Conservation (phyloP, 2,329 filamentous ascomycete genomes). For the Ophiostoma angusticollis region DNA sequence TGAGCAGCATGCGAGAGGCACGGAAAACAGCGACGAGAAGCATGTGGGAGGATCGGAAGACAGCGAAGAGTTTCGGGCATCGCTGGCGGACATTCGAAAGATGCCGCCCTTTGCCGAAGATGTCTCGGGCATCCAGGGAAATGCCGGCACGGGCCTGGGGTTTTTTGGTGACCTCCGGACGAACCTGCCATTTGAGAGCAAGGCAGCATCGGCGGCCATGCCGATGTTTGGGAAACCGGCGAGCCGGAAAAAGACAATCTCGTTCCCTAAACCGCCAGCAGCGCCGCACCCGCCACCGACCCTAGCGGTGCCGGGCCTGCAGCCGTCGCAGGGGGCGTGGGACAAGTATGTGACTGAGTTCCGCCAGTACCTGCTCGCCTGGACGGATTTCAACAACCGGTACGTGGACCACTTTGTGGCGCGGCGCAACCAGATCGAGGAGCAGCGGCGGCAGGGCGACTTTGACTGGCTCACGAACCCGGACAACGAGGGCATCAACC, state of each 20-base stretch:
- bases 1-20: constrained; percentile 31
- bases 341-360: constrained; percentile 41
- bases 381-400: constrained; percentile 36
- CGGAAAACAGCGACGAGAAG: constrained; percentile 39
- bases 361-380: constrained; percentile 38
- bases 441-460: constrained; percentile 28
- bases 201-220: constrained; percentile 20
- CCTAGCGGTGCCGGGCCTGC: constrained; percentile 29
- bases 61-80: constrained; percentile 40
- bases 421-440: constrained; percentile 32
- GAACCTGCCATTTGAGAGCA: constrained; percentile 44
- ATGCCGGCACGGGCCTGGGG: constrained; percentile 28
- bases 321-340: constrained; percentile 32
- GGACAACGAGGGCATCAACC: constrained; percentile 34
- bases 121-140: constrained; percentile 14
- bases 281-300: constrained; percentile 35
- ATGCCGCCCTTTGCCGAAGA: constrained; percentile 40
- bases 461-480: constrained; percentile 31
- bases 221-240: not conserved
- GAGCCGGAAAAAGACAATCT: constrained; percentile 24
- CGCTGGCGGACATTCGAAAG: constrained; percentile 41
- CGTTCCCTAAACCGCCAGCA: constrained; percentile 35
- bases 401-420: constrained; percentile 44
- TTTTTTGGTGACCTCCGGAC: constrained; percentile 44
- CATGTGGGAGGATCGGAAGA: constrained; percentile 40